Evolutionary conservation across 148 eudicot genomes (phyloP).

Genomic region (Fagopyrum homotropicum): DNA sequence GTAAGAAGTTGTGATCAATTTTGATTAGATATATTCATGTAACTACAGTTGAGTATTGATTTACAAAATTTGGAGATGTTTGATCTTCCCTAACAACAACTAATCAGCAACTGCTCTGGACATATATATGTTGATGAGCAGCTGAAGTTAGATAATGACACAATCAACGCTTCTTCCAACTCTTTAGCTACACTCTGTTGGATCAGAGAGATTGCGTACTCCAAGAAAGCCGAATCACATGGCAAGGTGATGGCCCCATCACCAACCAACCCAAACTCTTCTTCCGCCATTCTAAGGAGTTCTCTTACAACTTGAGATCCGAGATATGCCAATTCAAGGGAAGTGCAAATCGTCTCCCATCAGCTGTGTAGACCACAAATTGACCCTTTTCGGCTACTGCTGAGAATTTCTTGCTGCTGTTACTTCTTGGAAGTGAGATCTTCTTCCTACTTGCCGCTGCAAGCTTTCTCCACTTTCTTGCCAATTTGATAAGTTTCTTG

Average conservation of each 20-base stretch:
- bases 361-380: slow-evolving; percentile 10
- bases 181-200: no score
- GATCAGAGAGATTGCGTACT: no score
- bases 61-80: neutral
- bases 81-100: neutral
- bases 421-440: neutral
- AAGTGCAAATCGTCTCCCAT: slow-evolving; percentile 11
- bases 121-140: neutral
- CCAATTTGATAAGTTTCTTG: slow-evolving; percentile 9
- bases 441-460: slow-evolving; percentile 6
- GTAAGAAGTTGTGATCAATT: no score
- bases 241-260: slow-evolving; percentile 12
- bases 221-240: no score
- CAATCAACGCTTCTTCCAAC: no score
- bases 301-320: neutral
- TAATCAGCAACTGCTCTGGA: neutral
- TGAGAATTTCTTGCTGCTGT: neutral
- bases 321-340: slow-evolving; percentile 7
- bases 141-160: no score
- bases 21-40: no score
- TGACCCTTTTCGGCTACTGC: neutral
- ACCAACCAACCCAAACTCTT: slow-evolving; percentile 5
- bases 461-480: neutral
- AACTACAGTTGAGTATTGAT: neutral
- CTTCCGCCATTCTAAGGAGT: neutral